Evolutionary conservation across 2,329 filamentous ascomycete genomes (phyloP).

Genomic region (Onygenales sp.): DNA sequence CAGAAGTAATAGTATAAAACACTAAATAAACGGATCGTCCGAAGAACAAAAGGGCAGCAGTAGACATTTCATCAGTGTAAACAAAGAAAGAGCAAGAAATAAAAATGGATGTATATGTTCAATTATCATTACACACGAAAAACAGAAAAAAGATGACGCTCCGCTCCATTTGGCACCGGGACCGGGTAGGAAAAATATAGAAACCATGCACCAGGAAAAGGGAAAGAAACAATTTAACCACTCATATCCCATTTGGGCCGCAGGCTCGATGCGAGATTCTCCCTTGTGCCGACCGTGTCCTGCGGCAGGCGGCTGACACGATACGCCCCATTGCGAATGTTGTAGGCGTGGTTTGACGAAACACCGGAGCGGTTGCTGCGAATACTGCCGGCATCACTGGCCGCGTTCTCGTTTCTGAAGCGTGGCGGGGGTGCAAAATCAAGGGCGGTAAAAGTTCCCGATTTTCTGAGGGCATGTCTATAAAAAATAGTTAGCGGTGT

Average conservation of each 20-base stretch:
- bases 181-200: not conserved
- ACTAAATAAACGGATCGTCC: too few species aligned
- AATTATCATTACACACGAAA: too few species aligned
- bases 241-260: conserved; percentile 47
- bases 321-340: conserved; percentile 74
- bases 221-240: not conserved
- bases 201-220: too few species aligned
- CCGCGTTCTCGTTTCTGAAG: conserved; percentile 33
- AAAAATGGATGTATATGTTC: too few species aligned
- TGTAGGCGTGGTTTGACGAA: conserved; percentile 57
- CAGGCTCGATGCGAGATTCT: conserved; percentile 53
- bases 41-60: too few species aligned
- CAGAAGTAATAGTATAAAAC: too few species aligned
- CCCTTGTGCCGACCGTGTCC: conserved; percentile 68
- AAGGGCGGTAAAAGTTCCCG: conserved; percentile 37
- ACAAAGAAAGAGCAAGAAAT: too few species aligned
- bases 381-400: conserved; percentile 39
- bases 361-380: conserved; percentile 69
- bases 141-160: not conserved
- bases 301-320: conserved; percentile 76
- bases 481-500: not conserved
- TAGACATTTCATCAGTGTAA: too few species aligned
- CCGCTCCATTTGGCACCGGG: not conserved
- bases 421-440: conserved; percentile 42
- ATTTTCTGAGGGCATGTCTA: conserved; percentile 40